Evolutionary conservation across 768 basidiomycete species (phyloP).

Genomic region (Coprinopsis cinerea): DNA sequence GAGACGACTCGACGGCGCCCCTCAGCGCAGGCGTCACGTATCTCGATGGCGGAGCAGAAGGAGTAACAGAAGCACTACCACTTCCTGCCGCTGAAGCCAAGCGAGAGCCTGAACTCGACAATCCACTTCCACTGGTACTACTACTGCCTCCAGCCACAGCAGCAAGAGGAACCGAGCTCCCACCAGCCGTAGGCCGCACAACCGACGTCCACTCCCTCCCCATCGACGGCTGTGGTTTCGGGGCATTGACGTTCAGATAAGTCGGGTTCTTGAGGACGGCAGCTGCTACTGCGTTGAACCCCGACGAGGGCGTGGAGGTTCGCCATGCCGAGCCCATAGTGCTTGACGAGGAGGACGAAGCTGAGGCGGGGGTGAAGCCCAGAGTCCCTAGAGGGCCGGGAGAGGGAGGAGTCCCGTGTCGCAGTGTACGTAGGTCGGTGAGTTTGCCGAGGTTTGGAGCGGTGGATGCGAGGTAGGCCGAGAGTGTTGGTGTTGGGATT

Average conservation of each 20-base stretch:
- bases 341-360: slow-evolving; percentile 8
- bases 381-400: background rate
- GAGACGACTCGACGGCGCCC: slow-evolving; percentile 6
- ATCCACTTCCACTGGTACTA: background rate
- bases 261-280: background rate
- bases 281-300: background rate
- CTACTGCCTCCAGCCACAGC: background rate
- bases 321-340: background rate
- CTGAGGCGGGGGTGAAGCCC: slow-evolving; percentile 10
- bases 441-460: slow-evolving; percentile 53
- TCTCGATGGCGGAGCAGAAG: background rate
- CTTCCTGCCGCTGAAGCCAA: no score
- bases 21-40: slow-evolving; percentile 2
- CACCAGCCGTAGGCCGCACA: background rate
- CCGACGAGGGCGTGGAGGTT: background rate
- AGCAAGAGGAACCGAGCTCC: background rate
- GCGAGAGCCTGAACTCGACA: background rate
- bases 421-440: slow-evolving; percentile 41
- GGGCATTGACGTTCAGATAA: slow-evolving; percentile 4
- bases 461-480: slow-evolving; percentile 31
- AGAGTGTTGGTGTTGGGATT: slow-evolving; percentile 67
- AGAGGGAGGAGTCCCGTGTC: slow-evolving; percentile 1
- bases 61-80: background rate
- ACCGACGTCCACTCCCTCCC: slow-evolving; percentile 2
- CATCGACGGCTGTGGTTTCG: background rate